phyloP scores from a whole-genome alignment of 495 filamentous ascomycete genomes.

The Neurospora pannonica region DNA sequence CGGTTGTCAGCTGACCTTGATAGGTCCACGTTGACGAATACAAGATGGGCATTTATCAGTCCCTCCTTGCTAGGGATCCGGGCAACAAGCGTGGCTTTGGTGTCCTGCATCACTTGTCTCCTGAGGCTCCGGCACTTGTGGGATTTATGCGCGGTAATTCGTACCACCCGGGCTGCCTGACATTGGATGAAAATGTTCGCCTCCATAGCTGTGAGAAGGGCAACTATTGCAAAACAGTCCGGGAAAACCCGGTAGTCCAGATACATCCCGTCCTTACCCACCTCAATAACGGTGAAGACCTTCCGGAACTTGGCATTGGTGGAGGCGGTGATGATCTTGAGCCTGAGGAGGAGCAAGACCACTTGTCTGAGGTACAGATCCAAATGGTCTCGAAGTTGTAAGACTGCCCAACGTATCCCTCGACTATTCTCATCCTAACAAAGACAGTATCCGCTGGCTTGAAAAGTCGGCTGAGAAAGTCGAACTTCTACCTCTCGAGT shows the following conservation, averaged over 20 bases:
- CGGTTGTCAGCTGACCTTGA: constrained; percentile 4
- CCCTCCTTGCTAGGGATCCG: constrained; percentile 38
- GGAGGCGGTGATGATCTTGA: constrained; percentile 70
- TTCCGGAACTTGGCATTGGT: constrained; percentile 67
- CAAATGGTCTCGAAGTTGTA: constrained; percentile 38
- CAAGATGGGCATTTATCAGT: constrained; percentile 62
- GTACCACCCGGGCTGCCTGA: constrained; percentile 60
- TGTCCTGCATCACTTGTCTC: constrained; percentile 30
- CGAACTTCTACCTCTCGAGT: constrained; percentile 13
- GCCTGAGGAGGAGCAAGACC: constrained; percentile 53
- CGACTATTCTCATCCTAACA: background rate
- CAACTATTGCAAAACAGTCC: constrained; percentile 48
- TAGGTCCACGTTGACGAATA: constrained; percentile 80
- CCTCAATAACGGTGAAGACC: constrained; percentile 43
- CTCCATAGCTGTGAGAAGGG: constrained; percentile 84
- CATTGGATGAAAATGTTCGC: constrained; percentile 49
- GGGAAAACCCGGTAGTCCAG: constrained; percentile 52
- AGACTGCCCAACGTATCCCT: constrained; percentile 5
- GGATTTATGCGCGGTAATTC: constrained; percentile 73
- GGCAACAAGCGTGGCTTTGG: constrained; percentile 16
- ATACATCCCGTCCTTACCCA: constrained; percentile 68
- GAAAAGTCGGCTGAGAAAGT: constrained; percentile 14
- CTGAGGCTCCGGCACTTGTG: constrained; percentile 57
- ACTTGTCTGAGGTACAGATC: constrained; percentile 37
- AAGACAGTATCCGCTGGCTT: constrained; percentile 11